Conservation (phyloP, 192 early-diverging fungal genomes). For the Paraglomus occultum region DNA sequence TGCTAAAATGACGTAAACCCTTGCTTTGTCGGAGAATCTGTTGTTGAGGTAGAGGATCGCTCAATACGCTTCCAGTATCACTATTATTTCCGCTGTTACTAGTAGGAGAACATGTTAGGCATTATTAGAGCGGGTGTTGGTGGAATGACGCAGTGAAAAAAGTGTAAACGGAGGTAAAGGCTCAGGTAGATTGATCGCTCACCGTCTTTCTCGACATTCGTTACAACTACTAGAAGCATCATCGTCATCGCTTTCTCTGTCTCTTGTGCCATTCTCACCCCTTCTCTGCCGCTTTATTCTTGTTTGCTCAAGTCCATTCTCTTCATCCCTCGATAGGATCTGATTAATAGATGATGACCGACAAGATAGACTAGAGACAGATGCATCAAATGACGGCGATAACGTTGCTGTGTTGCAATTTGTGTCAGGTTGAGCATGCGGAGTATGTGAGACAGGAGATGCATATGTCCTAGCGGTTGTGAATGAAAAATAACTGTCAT, state of each 20-base stretch:
- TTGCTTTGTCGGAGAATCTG: constrained; percentile 41
- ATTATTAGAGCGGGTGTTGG: not conserved
- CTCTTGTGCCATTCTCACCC: constrained; percentile 9
- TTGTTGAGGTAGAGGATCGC: constrained; percentile 20
- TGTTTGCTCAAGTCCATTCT: not conserved
- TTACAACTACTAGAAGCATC: constrained; percentile 7
- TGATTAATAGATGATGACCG: no score
- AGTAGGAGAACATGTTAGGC: constrained; percentile 11
- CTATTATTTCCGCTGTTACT: constrained; percentile 17
- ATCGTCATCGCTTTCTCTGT: constrained; percentile 13
- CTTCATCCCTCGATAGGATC: no score
- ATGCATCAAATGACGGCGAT: no score
- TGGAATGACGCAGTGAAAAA: not conserved
- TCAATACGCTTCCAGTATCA: constrained; percentile 20
- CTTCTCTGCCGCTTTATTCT: not conserved
- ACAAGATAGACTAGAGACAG: no score
- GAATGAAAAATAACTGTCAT: no score
- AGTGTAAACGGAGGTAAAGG: not conserved
- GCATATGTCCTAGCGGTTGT: no score
- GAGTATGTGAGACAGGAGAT: no score
- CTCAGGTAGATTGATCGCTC: no score
- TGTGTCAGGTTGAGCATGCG: no score
- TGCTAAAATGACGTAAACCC: constrained; percentile 61
- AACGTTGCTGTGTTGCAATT: no score
- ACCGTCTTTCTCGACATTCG: constrained; percentile 7